phyloP scores from a whole-genome alignment of 139 green algal species.

The Medakamo hakoo region DNA sequence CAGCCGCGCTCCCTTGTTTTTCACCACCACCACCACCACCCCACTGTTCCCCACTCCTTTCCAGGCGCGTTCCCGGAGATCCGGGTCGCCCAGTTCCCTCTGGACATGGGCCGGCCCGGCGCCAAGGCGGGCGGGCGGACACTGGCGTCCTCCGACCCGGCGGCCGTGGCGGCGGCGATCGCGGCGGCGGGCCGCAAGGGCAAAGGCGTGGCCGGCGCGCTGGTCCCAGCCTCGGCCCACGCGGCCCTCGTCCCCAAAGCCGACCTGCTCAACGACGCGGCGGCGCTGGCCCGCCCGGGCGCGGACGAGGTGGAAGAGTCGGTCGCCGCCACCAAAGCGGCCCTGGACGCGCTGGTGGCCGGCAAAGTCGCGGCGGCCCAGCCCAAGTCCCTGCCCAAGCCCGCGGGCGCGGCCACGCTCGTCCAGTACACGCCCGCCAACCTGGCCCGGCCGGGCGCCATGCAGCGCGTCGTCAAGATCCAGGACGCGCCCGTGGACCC shows the following conservation, averaged over 20 bases:
- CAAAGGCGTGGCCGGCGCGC: constrained; percentile 10
- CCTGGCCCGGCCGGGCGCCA: constrained; percentile 39
- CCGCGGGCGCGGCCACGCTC: constrained; percentile 57
- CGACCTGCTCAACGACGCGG: constrained; percentile 41
- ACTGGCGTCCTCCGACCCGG: constrained; percentile 1
- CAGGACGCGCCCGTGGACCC: constrained; percentile 91
- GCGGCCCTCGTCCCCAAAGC: constrained; percentile 75
- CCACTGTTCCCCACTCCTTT: too few relatives aligned
- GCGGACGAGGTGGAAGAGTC: constrained; percentile 65
- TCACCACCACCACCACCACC: too few relatives aligned
- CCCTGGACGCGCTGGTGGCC: constrained; percentile 51
- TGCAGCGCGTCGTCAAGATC: constrained; percentile 91
- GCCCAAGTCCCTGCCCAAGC: constrained; percentile 51
- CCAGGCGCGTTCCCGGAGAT: constrained; percentile 73
- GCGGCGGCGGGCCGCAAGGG: background rate
- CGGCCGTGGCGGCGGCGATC: background rate
- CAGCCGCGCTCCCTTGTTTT: too few relatives aligned
- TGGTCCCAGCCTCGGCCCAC: constrained; percentile 43
- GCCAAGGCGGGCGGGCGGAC: constrained; percentile 19
- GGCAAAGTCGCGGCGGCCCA: constrained; percentile 59
- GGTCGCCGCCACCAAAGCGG: constrained; percentile 43
- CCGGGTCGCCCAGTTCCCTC: constrained; percentile 77
- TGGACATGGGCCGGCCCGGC: constrained; percentile 68
- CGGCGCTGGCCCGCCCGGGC: constrained; percentile 44
- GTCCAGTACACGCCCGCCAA: constrained; percentile 89